Percentiles rank a stretch among this genome's conserved stretches.
These are phyloP conservation scores for Cercospora berteroae DNA, from an alignment of 2,329 filamentous ascomycete species.

Conservation along the genomic window DNA sequence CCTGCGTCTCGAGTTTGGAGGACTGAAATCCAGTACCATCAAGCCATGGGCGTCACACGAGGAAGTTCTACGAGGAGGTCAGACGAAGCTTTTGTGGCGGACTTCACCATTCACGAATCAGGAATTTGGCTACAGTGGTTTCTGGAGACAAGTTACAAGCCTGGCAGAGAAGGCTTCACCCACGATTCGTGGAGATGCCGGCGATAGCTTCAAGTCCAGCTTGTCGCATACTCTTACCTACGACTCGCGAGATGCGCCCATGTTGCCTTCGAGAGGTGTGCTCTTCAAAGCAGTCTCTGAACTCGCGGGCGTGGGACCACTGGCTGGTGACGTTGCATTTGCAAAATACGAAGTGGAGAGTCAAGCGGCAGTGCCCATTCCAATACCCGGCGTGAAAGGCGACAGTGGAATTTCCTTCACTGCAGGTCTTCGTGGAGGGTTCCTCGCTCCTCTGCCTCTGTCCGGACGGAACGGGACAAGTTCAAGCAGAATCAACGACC, in stretches of 20 bases:
- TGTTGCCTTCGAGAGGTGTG: constrained; percentile 79
- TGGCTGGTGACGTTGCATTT: constrained; percentile 89
- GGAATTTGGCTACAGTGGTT: constrained; percentile 73
- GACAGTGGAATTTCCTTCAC: constrained; percentile 79
- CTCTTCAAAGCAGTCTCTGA: constrained; percentile 39
- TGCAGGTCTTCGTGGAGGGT: constrained; percentile 73
- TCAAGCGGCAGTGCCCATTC: constrained; percentile 70
- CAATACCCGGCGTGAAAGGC: constrained; percentile 65
- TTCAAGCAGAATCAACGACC: constrained; percentile 83
- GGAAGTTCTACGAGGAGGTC: constrained; percentile 77
- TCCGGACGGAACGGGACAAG: constrained; percentile 55
- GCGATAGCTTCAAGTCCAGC: constrained; percentile 86
- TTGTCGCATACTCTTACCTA: constrained; percentile 76
- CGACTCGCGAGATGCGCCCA: constrained; percentile 79
- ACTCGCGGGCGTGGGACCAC: constrained; percentile 49
- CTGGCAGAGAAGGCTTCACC: constrained; percentile 74
- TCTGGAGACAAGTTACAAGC: constrained; percentile 86
- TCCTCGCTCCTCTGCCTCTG: constrained; percentile 77
- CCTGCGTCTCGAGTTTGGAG: constrained; percentile 74
- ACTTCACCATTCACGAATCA: constrained; percentile 61
- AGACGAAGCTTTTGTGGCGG: constrained; percentile 73
- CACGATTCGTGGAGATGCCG: constrained; percentile 78
- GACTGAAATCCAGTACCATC: constrained; percentile 73
- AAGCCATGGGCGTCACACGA: constrained; percentile 95
- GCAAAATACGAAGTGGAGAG: constrained; percentile 87